These are phyloP conservation scores for Protea cynaroides DNA, from an alignment of 164 flowering plant genomes.

Conservation along the genomic window DNA sequence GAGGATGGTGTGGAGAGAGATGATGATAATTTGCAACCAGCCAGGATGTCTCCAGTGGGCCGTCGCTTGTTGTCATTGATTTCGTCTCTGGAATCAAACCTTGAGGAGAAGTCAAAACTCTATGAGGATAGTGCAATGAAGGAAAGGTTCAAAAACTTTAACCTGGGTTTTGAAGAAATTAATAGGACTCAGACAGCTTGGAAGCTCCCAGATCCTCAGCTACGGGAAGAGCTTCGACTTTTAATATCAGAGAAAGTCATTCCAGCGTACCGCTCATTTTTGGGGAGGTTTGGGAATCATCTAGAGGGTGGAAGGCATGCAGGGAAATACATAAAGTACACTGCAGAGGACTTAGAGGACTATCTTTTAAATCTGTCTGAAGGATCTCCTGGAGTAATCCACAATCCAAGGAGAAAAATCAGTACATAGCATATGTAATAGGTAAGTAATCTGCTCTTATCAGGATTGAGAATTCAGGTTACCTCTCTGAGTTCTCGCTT, in stretches of 20 bases:
- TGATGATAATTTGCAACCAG: constrained; percentile 21
- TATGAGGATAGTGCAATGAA: constrained; percentile 72
- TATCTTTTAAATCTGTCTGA: constrained; percentile 69
- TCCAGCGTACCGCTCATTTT: constrained; percentile 74
- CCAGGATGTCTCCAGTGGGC: constrained; percentile 34
- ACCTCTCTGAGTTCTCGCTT: constrained; percentile 17
- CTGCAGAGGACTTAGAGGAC: constrained; percentile 70
- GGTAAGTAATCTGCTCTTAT: constrained; percentile 23
- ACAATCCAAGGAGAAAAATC: constrained; percentile 42
- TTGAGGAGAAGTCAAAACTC: constrained; percentile 67
- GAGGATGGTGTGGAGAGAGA: constrained; percentile 18
- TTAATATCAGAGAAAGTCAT: constrained; percentile 71
- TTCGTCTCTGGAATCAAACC: constrained; percentile 54
- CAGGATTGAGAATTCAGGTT: constrained; percentile 14
- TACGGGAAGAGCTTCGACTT: constrained; percentile 70
- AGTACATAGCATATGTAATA: constrained; percentile 31
- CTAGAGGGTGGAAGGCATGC: constrained; percentile 72
- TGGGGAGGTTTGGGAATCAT: constrained; percentile 67
- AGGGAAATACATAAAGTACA: constrained; percentile 75
- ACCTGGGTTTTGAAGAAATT: constrained; percentile 68
- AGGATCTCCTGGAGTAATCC: constrained; percentile 53
- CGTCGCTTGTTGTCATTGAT: constrained; percentile 38
- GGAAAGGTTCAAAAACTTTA: constrained; percentile 80
- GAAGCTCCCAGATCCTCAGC: constrained; percentile 77
- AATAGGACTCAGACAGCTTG: constrained; percentile 75